Evolutionary conservation across 768 basidiomycete genomes (phyloP).

Genomic region (Mycena floridula): DNA sequence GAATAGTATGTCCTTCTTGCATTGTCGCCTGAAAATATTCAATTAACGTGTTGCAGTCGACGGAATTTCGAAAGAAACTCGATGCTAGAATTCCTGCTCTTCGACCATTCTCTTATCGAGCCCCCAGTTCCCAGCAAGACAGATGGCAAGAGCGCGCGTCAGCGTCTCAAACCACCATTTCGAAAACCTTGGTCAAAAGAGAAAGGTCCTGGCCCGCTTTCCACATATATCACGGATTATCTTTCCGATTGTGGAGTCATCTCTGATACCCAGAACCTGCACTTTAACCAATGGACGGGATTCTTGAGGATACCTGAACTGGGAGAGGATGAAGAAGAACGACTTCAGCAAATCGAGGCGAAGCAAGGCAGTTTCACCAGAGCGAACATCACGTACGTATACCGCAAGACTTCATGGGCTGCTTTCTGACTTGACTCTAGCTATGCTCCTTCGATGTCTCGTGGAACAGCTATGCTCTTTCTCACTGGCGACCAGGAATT

Average conservation of each 20-base stretch:
- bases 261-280: not conserved
- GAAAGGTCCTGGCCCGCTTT: not conserved
- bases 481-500: not conserved
- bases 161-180: not conserved
- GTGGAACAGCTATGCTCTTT: not conserved
- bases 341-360: not conserved
- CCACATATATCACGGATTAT: not conserved
- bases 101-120: not conserved
- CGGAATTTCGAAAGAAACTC: no score
- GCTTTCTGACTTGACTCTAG: not conserved
- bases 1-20: not conserved
- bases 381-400: not conserved
- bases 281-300: not conserved
- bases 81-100: no score
- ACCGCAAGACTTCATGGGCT: not conserved
- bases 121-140: not conserved
- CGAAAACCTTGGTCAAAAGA: not conserved
- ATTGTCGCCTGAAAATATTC: not conserved
- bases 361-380: not conserved
- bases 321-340: not conserved
- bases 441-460: not conserved
- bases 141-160: not conserved
- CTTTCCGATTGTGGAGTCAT: not conserved
- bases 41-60: no score
- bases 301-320: not conserved